phyloP scores from a whole-genome alignment of 495 filamentous ascomycete genomes.

The Darksidea phi region DNA sequence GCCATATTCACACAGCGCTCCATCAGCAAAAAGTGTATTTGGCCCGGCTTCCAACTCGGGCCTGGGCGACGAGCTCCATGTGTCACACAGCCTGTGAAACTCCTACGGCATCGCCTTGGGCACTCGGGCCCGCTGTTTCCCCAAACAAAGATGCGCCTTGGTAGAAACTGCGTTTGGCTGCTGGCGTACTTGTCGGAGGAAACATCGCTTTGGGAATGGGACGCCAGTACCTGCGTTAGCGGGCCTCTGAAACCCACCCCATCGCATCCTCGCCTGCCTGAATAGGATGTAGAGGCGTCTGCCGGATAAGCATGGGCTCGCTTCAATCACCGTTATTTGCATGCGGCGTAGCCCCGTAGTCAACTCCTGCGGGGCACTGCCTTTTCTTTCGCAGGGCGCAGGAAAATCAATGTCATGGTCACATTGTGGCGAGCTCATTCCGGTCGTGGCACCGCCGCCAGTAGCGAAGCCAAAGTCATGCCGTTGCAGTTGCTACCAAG shows the following conservation, averaged over 20 bases:
- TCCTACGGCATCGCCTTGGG: constrained; percentile 11
- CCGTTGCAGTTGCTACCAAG: constrained; percentile 16
- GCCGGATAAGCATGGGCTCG: constrained; percentile 19
- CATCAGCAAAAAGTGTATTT: constrained; percentile 10
- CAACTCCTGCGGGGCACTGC: background rate
- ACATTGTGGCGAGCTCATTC: constrained; percentile 2
- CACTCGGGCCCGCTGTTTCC: constrained; percentile 20
- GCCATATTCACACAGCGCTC: constrained; percentile 7
- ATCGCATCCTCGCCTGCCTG: constrained; percentile 7
- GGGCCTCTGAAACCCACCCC: constrained; percentile 29
- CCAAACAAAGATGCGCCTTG: constrained; percentile 22
- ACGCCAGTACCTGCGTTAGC: constrained; percentile 35
- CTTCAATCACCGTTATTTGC: constrained; percentile 13
- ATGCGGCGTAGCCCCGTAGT: constrained; percentile 7
- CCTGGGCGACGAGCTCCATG: background rate
- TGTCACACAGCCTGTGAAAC: constrained; percentile 18
- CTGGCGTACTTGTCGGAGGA: constrained; percentile 21
- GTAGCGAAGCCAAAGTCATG: constrained; percentile 15
- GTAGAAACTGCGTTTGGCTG: constrained; percentile 29
- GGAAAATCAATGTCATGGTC: constrained; percentile 25
- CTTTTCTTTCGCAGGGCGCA: constrained; percentile 2
- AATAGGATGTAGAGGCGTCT: constrained; percentile 2
- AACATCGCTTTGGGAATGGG: constrained; percentile 26
- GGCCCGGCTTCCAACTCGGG: background rate
- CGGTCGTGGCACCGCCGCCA: constrained; percentile 1